A percentile compares a stretch with the other conserved stretches of the same genome.
Conservation (phyloP, 495 filamentous ascomycete species). For the Penicillium samsonianum region DNA sequence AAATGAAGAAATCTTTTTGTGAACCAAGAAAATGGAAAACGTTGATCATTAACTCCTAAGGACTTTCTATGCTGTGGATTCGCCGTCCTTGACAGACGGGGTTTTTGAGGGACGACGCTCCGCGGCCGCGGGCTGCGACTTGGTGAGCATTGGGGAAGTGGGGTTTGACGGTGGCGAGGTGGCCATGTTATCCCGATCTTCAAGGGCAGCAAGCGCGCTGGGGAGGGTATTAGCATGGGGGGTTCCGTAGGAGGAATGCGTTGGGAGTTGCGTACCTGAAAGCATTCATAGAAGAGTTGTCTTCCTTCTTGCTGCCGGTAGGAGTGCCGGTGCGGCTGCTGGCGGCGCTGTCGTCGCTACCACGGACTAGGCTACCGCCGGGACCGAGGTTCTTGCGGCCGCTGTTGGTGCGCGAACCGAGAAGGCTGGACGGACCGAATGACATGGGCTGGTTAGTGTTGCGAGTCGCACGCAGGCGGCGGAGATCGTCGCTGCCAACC, state of each 20-base stretch:
- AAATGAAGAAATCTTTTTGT: conserved; percentile 40
- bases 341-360: conserved; percentile 75
- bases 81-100: conserved; percentile 46
- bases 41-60: conserved; percentile 49
- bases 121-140: conserved; percentile 49
- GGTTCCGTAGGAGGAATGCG: background rate
- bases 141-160: conserved; percentile 57
- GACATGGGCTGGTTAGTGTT: conserved; percentile 60
- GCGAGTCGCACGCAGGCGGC: conserved; percentile 68
- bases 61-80: conserved; percentile 47
- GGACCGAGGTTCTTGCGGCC: conserved; percentile 74
- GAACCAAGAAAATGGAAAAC: conserved; percentile 39
- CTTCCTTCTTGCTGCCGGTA: conserved; percentile 66
- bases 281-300: conserved; percentile 73
- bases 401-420: conserved; percentile 78
- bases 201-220: conserved; percentile 61
- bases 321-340: conserved; percentile 89
- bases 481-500: conserved; percentile 86
- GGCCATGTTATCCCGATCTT: conserved; percentile 57
- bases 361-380: conserved; percentile 65
- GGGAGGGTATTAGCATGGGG: conserved; percentile 25
- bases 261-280: conserved; percentile 67
- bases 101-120: conserved; percentile 52
- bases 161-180: conserved; percentile 61
- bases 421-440: conserved; percentile 78